Evolutionary conservation across 1,284 basidiomycete genomes (phyloP), one percentile per base, ranked within the genome.

Genomic region (Leucoagaricus sp.): DNA sequence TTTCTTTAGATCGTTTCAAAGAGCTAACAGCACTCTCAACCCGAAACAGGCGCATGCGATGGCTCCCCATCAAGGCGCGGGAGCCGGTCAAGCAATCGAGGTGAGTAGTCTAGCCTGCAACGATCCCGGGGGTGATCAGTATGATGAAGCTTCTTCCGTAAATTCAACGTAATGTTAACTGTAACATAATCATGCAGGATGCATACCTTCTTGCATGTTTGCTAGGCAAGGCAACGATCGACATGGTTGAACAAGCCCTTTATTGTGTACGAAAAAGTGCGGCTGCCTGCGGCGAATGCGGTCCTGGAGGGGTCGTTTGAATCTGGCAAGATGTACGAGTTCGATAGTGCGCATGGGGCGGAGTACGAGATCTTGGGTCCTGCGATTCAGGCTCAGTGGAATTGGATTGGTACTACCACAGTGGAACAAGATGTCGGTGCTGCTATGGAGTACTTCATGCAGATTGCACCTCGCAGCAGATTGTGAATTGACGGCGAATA

Each of bases 71-170:
- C 67, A 72, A 50, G 74, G 74, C 7, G 71, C 74, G 7, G 75
- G 73, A 10, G 75, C 72, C 4, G 74, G 74, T 1, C 74, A 76
- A 55, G 72, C 74, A 6, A 73, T 75, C 48, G 74, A 76, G 64
- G 74, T 75, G 38, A 28, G 60, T 29, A 53, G 21, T 26, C 25
- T 13, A 52, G 15, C 6, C 36, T 36, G n/a, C 12, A 19, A 53
- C 49, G 72, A 21, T 21, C 23, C n/a, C 64, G 72, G 62, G 62
- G 19, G 60, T 29, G 52, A 40, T 47, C 47, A 45, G 53, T 28
- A 15, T 25, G 17, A 29, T n/a, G n/a, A 42, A 17, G 25, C 33
- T 45, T 25, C 21, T 53, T 41, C 5, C 6, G 40, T 41, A 41
- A 41, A 21, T 19, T 21, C 21, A 23, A 23, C 10, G 17, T 29